phyloP scores from a whole-genome alignment of 805 yeast genomes.

The Spathaspora boniae region DNA sequence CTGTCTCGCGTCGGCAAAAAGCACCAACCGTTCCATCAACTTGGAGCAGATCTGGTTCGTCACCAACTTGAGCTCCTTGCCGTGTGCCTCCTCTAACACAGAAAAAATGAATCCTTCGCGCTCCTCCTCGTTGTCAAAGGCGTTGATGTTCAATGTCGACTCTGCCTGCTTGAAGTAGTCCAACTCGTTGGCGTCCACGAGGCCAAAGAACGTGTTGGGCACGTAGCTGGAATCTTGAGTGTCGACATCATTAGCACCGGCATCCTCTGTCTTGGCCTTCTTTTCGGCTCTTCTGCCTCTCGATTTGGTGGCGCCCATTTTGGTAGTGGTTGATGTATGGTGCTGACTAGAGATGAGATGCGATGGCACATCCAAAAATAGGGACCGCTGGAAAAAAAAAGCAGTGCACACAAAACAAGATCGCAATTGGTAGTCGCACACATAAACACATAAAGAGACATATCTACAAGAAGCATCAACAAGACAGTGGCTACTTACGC shows the following conservation, averaged over 20 bases:
- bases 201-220: constrained; percentile 67
- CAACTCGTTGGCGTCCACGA: constrained; percentile 77
- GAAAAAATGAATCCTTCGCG: constrained; percentile 67
- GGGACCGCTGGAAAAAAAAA: neutral
- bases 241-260: constrained; percentile 7
- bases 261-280: constrained; percentile 19
- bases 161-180: constrained; percentile 95
- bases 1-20: constrained; percentile 61
- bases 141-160: constrained; percentile 74
- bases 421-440: neutral
- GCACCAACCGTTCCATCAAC: constrained; percentile 80
- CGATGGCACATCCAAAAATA: neutral
- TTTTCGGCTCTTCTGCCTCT: constrained; percentile 45
- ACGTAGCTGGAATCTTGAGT: constrained; percentile 9
- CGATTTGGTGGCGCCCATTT: constrained; percentile 19
- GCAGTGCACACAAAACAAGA: neutral
- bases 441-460: neutral
- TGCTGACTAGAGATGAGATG: neutral
- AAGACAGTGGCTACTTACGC: neutral
- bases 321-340: neutral
- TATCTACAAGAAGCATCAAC: neutral
- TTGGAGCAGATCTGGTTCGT: constrained; percentile 95
- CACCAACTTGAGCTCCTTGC: constrained; percentile 86
- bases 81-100: constrained; percentile 79
- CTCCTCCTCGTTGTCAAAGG: constrained; percentile 74